Base-by-base conservation (phyloP, 2,329 filamentous ascomycete species). In the Orbilia ellipsospora region DNA sequence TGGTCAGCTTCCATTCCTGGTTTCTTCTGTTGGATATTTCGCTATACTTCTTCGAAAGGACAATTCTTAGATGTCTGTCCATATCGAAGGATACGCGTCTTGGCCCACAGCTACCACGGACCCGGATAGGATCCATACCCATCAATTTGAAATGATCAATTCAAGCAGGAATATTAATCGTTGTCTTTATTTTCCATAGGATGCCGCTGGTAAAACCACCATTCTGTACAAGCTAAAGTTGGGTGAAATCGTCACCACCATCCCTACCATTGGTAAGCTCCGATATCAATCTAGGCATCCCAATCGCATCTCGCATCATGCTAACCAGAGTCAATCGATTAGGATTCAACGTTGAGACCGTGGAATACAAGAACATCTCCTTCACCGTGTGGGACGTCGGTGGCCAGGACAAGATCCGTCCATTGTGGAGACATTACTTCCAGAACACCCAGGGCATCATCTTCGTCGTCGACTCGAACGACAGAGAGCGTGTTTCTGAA, bases 361-460 rank as follows among this genome's bases (percentile, higher is more conserved):
- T 99, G 84, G 94, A 96, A 84, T 98, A 98, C 89, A 97, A 97
- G 90, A 99, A 99, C 90, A 97, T 97, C 82, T 93, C 97, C 84
- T 99, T 99, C 89, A 98, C 94, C 84, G 95, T 99, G 84, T 99
- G 95, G 95, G 95, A 98, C 87, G 95, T 99, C 83, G 95, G 95
- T 88, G 95, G 95, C 85, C 95, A 99, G 88, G 95, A 99, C 90
- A 98, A 98, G 92, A 99, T 99, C 84, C 90, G 95, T 84, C 95
- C 95, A 83, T 88, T 99, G 83, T 99, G 95, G 95, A 93, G 95
- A 87, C 95, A 98, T 86, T 99, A 99, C 88, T 99, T 98, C 90
- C 94, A 96, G 86, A 96, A 96, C 86, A 99, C 95, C 80, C 95
- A 99, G 86, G 95, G 95, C 84, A 94, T 99, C 85, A 98, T 99